Percentiles rank a stretch among this genome's conserved stretches.
Evolutionary conservation across 768 basidiomycete genomes (phyloP).

Genomic region (Pholiota molesta): DNA sequence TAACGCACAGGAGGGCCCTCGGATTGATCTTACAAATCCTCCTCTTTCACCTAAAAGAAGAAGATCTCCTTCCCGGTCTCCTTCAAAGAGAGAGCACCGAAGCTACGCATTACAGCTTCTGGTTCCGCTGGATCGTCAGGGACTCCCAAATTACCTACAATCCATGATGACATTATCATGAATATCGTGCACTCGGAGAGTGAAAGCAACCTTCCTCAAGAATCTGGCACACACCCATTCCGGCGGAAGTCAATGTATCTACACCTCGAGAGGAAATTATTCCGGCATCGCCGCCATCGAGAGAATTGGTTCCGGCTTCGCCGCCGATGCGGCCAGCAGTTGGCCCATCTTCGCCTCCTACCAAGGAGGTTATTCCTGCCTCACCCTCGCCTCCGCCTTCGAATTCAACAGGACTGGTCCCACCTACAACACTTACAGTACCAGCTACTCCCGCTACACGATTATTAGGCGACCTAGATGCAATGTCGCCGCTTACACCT

Average conservation of each 20-base stretch:
- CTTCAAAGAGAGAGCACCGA: constrained; percentile 41
- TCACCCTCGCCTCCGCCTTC: constrained; percentile 4
- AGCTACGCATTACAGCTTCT: constrained; percentile 32
- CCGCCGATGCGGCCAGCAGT: background rate
- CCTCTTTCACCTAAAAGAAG: constrained; percentile 42
- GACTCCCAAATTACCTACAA: constrained; percentile 21
- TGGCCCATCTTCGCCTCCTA: background rate
- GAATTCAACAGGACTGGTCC: background rate
- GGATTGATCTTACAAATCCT: constrained; percentile 46
- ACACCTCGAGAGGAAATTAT: background rate
- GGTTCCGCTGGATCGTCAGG: constrained; percentile 1
- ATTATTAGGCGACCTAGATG: constrained; percentile 22
- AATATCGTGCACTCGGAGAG: background rate
- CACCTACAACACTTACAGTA: constrained; percentile 3
- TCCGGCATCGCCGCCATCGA: constrained; percentile 5
- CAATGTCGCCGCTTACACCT: constrained; percentile 50
- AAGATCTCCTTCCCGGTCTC: constrained; percentile 42
- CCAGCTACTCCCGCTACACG: constrained; percentile 22
- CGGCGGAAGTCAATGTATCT: background rate
- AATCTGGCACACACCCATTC: background rate
- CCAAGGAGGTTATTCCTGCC: constrained; percentile 5
- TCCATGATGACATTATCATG: constrained; percentile 29
- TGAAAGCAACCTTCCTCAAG: background rate
- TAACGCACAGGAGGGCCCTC: constrained; percentile 30
- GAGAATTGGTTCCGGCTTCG: constrained; percentile 6